Percentiles rank a stretch among this genome's conserved stretches.
phyloP scores from a whole-genome alignment of 257 asterid genomes.

The Nicotiana noctiflora region DNA sequence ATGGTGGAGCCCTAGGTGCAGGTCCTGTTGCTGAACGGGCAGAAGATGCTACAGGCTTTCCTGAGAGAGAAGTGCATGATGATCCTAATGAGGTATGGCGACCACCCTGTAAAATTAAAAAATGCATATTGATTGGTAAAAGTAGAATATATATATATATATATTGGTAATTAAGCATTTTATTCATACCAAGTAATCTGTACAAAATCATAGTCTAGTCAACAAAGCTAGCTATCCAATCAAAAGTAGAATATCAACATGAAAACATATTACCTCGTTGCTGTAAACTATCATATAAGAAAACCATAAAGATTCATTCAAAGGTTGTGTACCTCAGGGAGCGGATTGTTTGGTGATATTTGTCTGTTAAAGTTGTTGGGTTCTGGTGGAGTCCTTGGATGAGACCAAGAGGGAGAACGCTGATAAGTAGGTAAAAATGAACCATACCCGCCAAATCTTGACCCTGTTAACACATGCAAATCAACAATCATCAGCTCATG shows the following conservation, averaged over 20 bases:
- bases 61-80: constrained; percentile 47
- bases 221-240: too few species aligned
- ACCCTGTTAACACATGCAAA: constrained; percentile 53
- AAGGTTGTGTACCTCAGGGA: constrained; percentile 48
- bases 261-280: constrained; percentile 10
- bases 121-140: constrained; percentile 28
- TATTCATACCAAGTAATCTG: too few species aligned
- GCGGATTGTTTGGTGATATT: constrained; percentile 52
- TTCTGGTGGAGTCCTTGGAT: constrained; percentile 52
- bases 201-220: too few species aligned
- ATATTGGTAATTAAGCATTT: too few species aligned
- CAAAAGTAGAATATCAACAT: not conserved
- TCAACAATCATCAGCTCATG: constrained; percentile 28
- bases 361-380: constrained; percentile 32
- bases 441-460: constrained; percentile 96
- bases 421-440: constrained; percentile 87
- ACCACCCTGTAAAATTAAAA: constrained; percentile 52
- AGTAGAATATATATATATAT: not conserved
- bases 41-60: constrained; percentile 41
- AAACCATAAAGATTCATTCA: not conserved
- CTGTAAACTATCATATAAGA: not conserved
- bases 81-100: constrained; percentile 43
- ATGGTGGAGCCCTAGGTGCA: constrained; percentile 8
- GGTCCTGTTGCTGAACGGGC: constrained; percentile 26
- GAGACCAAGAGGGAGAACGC: constrained; percentile 75